Conservation (phyloP, 208 protist species). For the Leishmania tarentolae region DNA sequence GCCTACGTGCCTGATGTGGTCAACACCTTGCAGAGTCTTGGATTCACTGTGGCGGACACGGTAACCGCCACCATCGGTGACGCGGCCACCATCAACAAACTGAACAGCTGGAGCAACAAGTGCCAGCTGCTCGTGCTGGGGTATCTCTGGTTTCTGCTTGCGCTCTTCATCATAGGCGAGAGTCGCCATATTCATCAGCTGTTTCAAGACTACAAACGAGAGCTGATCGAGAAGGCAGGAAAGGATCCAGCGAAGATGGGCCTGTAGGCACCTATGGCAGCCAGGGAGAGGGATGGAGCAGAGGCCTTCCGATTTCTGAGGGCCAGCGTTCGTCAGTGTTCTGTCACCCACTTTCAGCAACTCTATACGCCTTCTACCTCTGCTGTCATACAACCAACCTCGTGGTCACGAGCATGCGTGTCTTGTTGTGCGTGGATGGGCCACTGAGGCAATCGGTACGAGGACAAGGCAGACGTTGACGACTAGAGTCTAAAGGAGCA, state of each 20-base stretch:
- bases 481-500: not conserved
- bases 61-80: conserved; percentile 61
- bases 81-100: conserved; percentile 41
- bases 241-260: conserved; percentile 79
- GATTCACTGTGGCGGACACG: conserved; percentile 70
- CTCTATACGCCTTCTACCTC: not conserved
- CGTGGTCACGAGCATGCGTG: not conserved
- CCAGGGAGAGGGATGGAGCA: not conserved
- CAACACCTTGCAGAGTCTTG: conserved; percentile 74
- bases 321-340: not conserved
- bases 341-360: not conserved
- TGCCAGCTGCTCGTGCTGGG: conserved; percentile 62
- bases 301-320: not conserved
- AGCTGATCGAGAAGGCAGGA: conserved; percentile 77
- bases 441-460: not conserved
- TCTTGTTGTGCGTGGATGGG: not conserved
- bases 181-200: conserved; percentile 49
- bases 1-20: conserved; percentile 59
- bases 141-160: conserved; percentile 82
- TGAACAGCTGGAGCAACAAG: conserved; percentile 69
- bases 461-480: not conserved
- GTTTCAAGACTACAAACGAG: conserved; percentile 81
- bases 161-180: conserved; percentile 69
- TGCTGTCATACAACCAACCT: not conserved
- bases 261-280: conserved; percentile 27